Percentiles rank a stretch among this genome's conserved stretches.
These are phyloP conservation scores for Crassisporium funariophilum DNA, from an alignment of 768 basidiomycete species.

Conservation along the genomic window DNA sequence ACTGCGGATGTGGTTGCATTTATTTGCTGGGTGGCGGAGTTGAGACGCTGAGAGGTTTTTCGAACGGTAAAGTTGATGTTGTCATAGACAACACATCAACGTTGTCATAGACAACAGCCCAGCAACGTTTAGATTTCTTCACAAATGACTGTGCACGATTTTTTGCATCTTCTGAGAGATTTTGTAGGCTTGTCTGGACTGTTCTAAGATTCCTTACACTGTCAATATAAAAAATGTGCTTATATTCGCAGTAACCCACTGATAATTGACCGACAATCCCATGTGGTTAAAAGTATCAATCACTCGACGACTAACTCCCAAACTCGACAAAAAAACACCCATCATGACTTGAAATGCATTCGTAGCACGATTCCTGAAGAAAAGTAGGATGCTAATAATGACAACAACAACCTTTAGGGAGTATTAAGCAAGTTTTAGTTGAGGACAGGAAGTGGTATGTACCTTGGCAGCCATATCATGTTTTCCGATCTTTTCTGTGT, in stretches of 20 bases:
- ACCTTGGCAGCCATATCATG: neutral
- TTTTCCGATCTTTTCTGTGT: neutral
- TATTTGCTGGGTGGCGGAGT: constrained; percentile 14
- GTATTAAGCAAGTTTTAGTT: neutral
- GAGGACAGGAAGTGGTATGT: neutral
- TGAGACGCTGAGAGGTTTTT: constrained; percentile 12
- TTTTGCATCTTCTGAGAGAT: constrained; percentile 9
- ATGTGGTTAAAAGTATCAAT: constrained; percentile 16
- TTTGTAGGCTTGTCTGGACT: neutral
- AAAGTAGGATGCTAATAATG: constrained; percentile 16
- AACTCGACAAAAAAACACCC: constrained; percentile 12
- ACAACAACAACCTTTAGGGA: constrained; percentile 4
- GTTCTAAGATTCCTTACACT: neutral
- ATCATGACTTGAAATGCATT: constrained; percentile 4
- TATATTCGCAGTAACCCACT: neutral
- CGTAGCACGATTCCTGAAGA: constrained; percentile 9
- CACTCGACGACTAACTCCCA: constrained; percentile 4
- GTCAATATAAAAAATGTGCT: neutral
- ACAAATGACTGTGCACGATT: constrained; percentile 7
- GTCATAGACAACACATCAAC: constrained; percentile 18
- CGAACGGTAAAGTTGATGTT: constrained; percentile 19
- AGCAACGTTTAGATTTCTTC: constrained; percentile 3
- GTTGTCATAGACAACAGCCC: constrained; percentile 17
- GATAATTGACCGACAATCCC: constrained; percentile 11
- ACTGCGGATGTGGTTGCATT: constrained; percentile 16